Percentiles rank a stretch among this genome's conserved stretches.
Evolutionary conservation across 805 yeast genomes (phyloP).

Genomic region (Blastobotrys parvus): DNA sequence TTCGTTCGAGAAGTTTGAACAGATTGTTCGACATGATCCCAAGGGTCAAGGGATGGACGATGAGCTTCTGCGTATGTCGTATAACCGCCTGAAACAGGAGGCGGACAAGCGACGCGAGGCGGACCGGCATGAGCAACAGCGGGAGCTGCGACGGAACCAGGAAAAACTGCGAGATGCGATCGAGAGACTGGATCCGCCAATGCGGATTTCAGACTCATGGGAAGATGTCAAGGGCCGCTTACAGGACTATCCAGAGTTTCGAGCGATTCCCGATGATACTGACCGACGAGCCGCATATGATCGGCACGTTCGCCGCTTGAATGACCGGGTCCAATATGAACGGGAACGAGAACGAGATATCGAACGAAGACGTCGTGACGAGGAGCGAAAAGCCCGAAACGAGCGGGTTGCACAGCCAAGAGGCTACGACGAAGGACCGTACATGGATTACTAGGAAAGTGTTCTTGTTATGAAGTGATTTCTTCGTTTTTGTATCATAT

Average conservation of each 20-base stretch:
- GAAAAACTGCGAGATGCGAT: slow-evolving; percentile 25
- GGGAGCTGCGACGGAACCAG: slow-evolving; percentile 23
- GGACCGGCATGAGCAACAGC: slow-evolving; percentile 23
- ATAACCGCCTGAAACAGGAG: slow-evolving; percentile 5
- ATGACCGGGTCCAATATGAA: slow-evolving; percentile 21
- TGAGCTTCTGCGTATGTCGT: slow-evolving; percentile 6
- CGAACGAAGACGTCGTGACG: slow-evolving; percentile 4
- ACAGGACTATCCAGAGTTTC: slow-evolving; percentile 27
- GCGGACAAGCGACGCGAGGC: slow-evolving; percentile 9
- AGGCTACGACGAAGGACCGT: slow-evolving; percentile 13
- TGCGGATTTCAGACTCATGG: slow-evolving; percentile 30
- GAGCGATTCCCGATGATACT: slow-evolving; percentile 29
- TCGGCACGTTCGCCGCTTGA: slow-evolving; percentile 24
- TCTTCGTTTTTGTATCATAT: no score
- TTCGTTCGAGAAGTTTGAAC: slow-evolving; percentile 17
- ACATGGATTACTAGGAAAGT: slow-evolving; percentile 14
- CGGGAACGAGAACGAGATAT: slow-evolving; percentile 12
- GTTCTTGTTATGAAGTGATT: no score
- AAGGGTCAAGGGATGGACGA: slow-evolving; percentile 9
- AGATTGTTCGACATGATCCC: slow-evolving; percentile 15
- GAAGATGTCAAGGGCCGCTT: slow-evolving; percentile 29
- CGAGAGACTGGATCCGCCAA: slow-evolving; percentile 25
- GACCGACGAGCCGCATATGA: slow-evolving; percentile 28
- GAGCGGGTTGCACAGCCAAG: slow-evolving; percentile 1
- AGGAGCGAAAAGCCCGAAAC: slow-evolving; percentile 3